A percentile compares a stretch with the other conserved stretches of the same genome.
phyloP scores from a whole-genome alignment of 176 grass and related monocot genomes.

The Themeda triandra region DNA sequence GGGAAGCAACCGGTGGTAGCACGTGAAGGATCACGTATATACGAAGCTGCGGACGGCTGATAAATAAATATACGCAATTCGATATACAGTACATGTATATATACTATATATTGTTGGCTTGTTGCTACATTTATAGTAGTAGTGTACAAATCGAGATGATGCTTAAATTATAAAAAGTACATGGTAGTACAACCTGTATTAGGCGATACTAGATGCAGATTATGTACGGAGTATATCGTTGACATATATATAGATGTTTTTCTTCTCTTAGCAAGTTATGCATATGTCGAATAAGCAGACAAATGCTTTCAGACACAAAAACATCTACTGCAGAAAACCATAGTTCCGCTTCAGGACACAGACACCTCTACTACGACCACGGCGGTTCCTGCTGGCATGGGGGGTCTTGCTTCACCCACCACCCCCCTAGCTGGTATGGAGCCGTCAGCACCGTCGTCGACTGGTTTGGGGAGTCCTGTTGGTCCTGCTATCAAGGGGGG shows the following conservation, averaged over 20 bases:
- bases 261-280: background rate
- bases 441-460: too few species aligned
- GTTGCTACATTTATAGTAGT: background rate
- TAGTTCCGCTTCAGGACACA: too few species aligned
- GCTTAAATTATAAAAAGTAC: background rate
- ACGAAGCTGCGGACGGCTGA: background rate
- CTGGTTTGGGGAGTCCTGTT: too few species aligned
- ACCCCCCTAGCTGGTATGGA: too few species aligned
- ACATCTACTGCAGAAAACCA: background rate
- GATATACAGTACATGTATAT: background rate
- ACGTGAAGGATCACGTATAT: background rate
- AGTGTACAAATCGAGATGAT: background rate
- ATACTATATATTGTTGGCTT: background rate
- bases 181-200: background rate
- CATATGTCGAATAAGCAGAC: background rate
- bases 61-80: background rate
- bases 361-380: too few species aligned
- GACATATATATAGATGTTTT: too few species aligned
- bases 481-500: too few species aligned
- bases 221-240: too few species aligned
- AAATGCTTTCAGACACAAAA: too few species aligned
- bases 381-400: too few species aligned
- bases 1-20: background rate
- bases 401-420: too few species aligned
- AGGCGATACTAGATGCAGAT: too few species aligned